Conservation (phyloP, 202 grass and related monocot genomes). For the Brachypodium distachyon region DNA sequence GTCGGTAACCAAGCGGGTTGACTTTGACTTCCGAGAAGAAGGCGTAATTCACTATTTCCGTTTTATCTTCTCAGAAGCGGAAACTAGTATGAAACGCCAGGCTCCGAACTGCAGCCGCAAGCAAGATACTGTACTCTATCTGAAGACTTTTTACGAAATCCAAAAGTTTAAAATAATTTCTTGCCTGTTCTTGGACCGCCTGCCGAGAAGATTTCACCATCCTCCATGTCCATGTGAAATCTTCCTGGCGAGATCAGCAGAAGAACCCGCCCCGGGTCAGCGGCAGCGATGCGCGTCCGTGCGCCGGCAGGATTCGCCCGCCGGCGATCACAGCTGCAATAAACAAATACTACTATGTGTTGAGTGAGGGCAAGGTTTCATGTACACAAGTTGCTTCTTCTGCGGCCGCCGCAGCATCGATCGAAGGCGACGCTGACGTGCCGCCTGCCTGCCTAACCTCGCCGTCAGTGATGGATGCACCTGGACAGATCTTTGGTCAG, state of each 20-base stretch:
- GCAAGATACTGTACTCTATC: neutral
- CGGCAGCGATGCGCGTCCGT: slow-evolving; percentile 1
- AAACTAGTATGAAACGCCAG: neutral
- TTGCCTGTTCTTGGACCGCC: neutral
- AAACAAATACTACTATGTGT: neutral
- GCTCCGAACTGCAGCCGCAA: neutral
- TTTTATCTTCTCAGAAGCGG: neutral
- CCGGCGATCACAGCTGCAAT: slow-evolving; percentile 1
- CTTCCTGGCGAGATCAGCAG: neutral
- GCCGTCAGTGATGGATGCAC: neutral
- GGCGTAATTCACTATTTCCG: neutral
- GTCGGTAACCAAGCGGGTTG: neutral
- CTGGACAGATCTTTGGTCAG: slow-evolving; percentile 22
- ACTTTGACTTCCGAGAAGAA: neutral
- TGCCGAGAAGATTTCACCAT: neutral
- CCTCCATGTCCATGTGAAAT: neutral
- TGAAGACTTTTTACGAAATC: neutral
- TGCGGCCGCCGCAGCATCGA: neutral
- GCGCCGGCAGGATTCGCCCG: slow-evolving; percentile 22
- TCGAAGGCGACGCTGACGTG: neutral
- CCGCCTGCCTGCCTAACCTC: neutral
- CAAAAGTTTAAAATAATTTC: neutral
- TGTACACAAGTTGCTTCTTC: neutral
- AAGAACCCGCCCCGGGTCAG: neutral
- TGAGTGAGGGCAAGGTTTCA: neutral